phyloP scores from a whole-genome alignment of 441 rosid genomes.

The Populus tomentosa region DNA sequence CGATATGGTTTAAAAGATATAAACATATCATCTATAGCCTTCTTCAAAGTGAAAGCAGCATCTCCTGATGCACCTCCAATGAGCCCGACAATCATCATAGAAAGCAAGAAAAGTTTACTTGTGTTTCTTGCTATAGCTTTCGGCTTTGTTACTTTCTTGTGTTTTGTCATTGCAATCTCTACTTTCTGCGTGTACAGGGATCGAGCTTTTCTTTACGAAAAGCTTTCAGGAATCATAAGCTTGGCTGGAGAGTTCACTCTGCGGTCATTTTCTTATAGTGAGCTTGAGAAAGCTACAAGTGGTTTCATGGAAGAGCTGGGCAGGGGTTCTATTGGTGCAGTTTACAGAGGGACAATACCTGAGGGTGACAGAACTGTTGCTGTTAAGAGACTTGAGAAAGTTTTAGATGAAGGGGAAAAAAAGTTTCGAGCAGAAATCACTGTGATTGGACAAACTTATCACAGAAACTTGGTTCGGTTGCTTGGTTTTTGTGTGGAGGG shows the following conservation, averaged over 20 bases:
- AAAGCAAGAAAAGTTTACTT: background rate
- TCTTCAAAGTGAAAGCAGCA: background rate
- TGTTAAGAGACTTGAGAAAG: constrained; percentile 27
- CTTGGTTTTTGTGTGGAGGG: constrained; percentile 35
- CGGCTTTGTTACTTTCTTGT: constrained; percentile 11
- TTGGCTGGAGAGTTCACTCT: constrained; percentile 13
- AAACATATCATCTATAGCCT: background rate
- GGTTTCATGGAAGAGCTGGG: constrained; percentile 23
- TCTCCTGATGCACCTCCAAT: too few species aligned
- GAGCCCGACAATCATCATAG: background rate
- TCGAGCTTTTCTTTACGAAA: constrained; percentile 7
- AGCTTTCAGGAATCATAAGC: constrained; percentile 8
- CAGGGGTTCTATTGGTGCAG: constrained; percentile 20
- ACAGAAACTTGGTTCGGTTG: constrained; percentile 25
- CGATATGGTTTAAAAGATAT: background rate
- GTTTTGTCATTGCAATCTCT: constrained; percentile 13
- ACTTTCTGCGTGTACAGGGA: constrained; percentile 11
- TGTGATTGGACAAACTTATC: constrained; percentile 21
- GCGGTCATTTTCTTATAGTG: constrained; percentile 12
- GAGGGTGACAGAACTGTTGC: constrained; percentile 7
- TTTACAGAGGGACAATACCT: constrained; percentile 19
- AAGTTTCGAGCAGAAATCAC: constrained; percentile 20
- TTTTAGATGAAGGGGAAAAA: constrained; percentile 19
- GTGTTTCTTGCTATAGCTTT: background rate
- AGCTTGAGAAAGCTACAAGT: constrained; percentile 16